Evolutionary conservation across 2,329 filamentous ascomycete species (phyloP).

Genomic region (Trichophyton benhamiae): DNA sequence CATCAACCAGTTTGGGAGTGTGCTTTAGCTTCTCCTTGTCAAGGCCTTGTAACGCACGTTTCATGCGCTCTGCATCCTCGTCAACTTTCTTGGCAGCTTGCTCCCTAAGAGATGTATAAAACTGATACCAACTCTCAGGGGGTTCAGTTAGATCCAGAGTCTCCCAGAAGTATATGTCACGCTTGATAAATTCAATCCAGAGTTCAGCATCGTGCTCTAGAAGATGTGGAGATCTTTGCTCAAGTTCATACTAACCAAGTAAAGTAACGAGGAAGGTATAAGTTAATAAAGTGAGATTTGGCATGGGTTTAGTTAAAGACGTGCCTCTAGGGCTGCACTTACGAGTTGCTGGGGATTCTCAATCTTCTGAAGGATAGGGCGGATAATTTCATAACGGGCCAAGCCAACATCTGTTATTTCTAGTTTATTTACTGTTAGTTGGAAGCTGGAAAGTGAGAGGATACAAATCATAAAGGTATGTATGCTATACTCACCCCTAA

Average conservation of each 20-base stretch:
- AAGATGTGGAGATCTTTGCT: conserved; percentile 65
- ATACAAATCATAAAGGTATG: neutral
- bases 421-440: conserved; percentile 15
- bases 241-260: conserved; percentile 43
- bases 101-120: conserved; percentile 58
- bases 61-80: conserved; percentile 47
- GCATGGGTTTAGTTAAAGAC: neutral
- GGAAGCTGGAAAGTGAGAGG: neutral
- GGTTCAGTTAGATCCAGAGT: conserved; percentile 55
- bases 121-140: conserved; percentile 59
- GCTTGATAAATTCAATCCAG: conserved; percentile 68
- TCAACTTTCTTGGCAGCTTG: conserved; percentile 47
- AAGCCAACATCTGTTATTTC: conserved; percentile 59
- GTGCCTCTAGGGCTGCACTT: conserved; percentile 14
- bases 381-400: conserved; percentile 54
- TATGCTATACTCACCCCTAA: conserved; percentile 22
- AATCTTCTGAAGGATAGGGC: conserved; percentile 57
- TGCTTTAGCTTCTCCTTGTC: conserved; percentile 47
- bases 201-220: conserved; percentile 55
- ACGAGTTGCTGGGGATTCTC: conserved; percentile 63
- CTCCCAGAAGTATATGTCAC: conserved; percentile 59
- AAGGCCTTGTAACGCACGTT: conserved; percentile 45
- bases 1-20: conserved; percentile 45
- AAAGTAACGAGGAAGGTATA: neutral
- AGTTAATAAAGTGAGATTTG: neutral